These are phyloP conservation scores for Xerocomus cyaneibrunnescens DNA, from an alignment of 1,284 basidiomycete genomes.

Conservation along the genomic window DNA sequence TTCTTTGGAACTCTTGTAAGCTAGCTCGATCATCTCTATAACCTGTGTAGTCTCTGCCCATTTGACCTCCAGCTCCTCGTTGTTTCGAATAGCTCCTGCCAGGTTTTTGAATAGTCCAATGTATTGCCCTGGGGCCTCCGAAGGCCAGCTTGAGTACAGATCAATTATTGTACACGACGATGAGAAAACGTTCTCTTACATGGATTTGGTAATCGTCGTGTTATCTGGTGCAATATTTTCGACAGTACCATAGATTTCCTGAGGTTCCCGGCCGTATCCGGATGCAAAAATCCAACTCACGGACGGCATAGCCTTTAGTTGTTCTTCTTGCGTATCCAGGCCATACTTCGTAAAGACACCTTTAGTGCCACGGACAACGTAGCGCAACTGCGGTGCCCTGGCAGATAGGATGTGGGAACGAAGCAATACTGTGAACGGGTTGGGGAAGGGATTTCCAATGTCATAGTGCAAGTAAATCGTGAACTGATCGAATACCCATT, in stretches of 20 bases:
- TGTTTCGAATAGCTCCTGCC: slow-evolving; percentile 57
- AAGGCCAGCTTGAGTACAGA: slow-evolving; percentile 55
- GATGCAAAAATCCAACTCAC: slow-evolving; percentile 48
- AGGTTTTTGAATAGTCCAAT: slow-evolving; percentile 64
- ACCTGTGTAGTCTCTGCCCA: slow-evolving; percentile 69
- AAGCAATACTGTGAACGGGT: slow-evolving; percentile 67
- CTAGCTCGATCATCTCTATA: slow-evolving; percentile 74
- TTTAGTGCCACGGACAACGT: slow-evolving; percentile 63
- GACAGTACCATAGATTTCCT: slow-evolving; percentile 57
- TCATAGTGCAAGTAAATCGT: slow-evolving; percentile 67
- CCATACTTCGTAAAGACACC: slow-evolving; percentile 78
- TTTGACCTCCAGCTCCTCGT: slow-evolving; percentile 56
- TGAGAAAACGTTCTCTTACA: slow-evolving; percentile 37
- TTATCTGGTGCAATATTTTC: slow-evolving; percentile 54
- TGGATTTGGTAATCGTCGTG: slow-evolving; percentile 45
- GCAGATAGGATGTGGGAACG: slow-evolving; percentile 71
- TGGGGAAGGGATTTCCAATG: slow-evolving; percentile 40
- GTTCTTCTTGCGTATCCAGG: slow-evolving; percentile 77
- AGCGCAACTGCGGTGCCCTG: slow-evolving; percentile 65
- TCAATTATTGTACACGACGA: slow-evolving; percentile 8
- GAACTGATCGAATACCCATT: slow-evolving; percentile 41
- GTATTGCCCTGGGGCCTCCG: slow-evolving; percentile 58
- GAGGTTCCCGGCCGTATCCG: slow-evolving; percentile 58
- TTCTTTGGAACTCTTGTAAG: slow-evolving; percentile 61
- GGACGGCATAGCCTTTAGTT: slow-evolving; percentile 53